A percentile compares a stretch with the other conserved stretches of the same genome.
Evolutionary conservation across 208 protist species (phyloP).

Genomic region (Leptomonas pyrrhocoris): DNA sequence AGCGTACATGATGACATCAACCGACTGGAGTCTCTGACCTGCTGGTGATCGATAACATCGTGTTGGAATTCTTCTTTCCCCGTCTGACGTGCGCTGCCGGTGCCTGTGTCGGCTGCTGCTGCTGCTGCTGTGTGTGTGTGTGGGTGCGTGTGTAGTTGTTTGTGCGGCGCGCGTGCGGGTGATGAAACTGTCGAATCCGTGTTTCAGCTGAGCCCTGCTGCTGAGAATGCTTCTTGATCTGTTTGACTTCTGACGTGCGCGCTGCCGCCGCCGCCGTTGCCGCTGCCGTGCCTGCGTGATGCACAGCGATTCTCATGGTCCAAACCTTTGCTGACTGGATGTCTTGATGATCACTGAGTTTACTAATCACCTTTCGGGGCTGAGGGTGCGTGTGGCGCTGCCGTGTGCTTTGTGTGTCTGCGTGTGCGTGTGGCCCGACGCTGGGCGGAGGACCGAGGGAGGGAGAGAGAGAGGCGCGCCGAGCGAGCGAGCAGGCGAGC

Average conservation of each 20-base stretch:
- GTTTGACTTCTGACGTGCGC: slow-evolving; percentile 40
- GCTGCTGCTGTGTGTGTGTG: too few relatives aligned
- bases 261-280: background rate
- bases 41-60: slow-evolving; percentile 25
- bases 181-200: slow-evolving; percentile 58
- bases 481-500: too few relatives aligned
- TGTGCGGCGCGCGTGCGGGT: slow-evolving; percentile 15
- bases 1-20: slow-evolving; percentile 33
- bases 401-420: slow-evolving; percentile 1
- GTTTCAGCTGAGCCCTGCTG: slow-evolving; percentile 49
- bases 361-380: slow-evolving; percentile 15
- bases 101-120: too few relatives aligned
- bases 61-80: slow-evolving; percentile 29
- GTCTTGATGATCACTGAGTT: slow-evolving; percentile 14
- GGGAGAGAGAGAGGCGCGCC: too few relatives aligned
- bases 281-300: slow-evolving; percentile 10
- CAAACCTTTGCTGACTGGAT: slow-evolving; percentile 4
- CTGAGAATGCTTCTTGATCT: slow-evolving; percentile 42
- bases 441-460: too few relatives aligned
- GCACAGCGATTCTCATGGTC: slow-evolving; percentile 16
- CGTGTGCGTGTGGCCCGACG: background rate
- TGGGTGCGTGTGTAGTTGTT: background rate
- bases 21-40: slow-evolving; percentile 39
- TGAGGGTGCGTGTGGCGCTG: slow-evolving; percentile 1
- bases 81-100: slow-evolving; percentile 17